Evolutionary conservation across 768 basidiomycete species (phyloP).

Genomic region (Naganishia onofrii): DNA sequence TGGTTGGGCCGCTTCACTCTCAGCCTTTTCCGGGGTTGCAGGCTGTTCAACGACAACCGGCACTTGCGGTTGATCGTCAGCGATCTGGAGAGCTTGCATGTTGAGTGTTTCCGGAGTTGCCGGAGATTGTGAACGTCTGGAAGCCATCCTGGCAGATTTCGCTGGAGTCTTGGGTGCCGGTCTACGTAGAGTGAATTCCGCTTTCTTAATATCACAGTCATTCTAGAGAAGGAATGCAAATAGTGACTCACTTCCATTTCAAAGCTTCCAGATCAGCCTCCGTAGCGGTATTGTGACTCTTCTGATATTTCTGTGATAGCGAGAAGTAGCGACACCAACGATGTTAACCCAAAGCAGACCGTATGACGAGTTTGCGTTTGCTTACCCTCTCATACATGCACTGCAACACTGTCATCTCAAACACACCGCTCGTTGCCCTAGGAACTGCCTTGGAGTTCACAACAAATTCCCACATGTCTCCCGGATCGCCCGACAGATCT

Average conservation of each 20-base stretch:
- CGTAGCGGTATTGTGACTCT: slow-evolving; percentile 64
- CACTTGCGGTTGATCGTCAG: slow-evolving; percentile 4
- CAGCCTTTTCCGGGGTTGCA: slow-evolving; percentile 16
- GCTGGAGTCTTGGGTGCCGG: slow-evolving; percentile 35
- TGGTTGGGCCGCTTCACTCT: slow-evolving; percentile 25
- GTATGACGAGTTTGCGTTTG: no score
- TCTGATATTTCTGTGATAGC: slow-evolving; percentile 66
- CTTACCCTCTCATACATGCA: slow-evolving; percentile 79
- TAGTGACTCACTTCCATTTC: slow-evolving; percentile 68
- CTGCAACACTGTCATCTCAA: slow-evolving; percentile 89
- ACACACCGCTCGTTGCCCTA: slow-evolving; percentile 74
- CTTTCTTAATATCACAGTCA: neutral
- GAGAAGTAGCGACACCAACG: neutral
- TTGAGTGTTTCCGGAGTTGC: slow-evolving; percentile 36
- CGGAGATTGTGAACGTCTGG: slow-evolving; percentile 8
- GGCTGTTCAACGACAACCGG: slow-evolving; percentile 11
- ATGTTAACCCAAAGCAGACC: neutral
- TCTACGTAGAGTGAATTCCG: neutral
- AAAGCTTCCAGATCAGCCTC: slow-evolving; percentile 75
- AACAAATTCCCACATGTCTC: slow-evolving; percentile 92
- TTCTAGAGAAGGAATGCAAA: neutral
- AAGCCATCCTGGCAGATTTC: slow-evolving; percentile 15
- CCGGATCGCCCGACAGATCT: slow-evolving; percentile 79
- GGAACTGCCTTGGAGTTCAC: slow-evolving; percentile 60
- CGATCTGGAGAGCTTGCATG: slow-evolving; percentile 33